Evolutionary conservation across 495 filamentous ascomycete species (phyloP).

Genomic region (Penicillium taxi): DNA sequence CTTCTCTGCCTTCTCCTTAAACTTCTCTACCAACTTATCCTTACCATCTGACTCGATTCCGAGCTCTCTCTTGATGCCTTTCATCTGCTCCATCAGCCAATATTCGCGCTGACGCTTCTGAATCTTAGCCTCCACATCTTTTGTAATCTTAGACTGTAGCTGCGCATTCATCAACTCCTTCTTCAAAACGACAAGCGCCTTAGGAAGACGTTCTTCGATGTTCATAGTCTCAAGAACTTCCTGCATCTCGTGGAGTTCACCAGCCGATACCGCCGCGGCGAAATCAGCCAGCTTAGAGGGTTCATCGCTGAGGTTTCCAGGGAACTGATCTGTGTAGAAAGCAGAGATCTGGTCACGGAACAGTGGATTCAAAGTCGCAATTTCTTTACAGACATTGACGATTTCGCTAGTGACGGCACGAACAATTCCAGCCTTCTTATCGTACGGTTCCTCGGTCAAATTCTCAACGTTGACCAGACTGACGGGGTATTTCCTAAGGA

Average conservation of each 20-base stretch:
- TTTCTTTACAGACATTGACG: slow-evolving; percentile 95
- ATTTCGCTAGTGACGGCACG: slow-evolving; percentile 93
- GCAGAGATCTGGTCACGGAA: slow-evolving; percentile 97
- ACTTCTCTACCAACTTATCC: slow-evolving; percentile 94
- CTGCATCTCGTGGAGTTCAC: slow-evolving; percentile 85
- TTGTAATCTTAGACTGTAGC: slow-evolving; percentile 92
- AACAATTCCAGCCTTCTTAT: slow-evolving; percentile 78
- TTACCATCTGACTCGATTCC: slow-evolving; percentile 97
- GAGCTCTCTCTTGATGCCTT: slow-evolving; percentile 91
- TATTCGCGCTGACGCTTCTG: slow-evolving; percentile 97
- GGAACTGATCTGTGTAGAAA: slow-evolving; percentile 90
- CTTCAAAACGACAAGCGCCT: slow-evolving; percentile 85
- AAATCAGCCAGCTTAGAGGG: slow-evolving; percentile 94
- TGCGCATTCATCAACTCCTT: slow-evolving; percentile 98
- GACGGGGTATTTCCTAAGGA: slow-evolving; percentile 82
- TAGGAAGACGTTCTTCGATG: slow-evolving; percentile 81
- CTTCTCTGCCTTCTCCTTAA: slow-evolving; percentile 89
- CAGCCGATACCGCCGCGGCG: slow-evolving; percentile 86
- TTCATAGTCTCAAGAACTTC: slow-evolving; percentile 85
- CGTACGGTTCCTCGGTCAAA: slow-evolving; percentile 74
- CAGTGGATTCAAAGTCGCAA: slow-evolving; percentile 84
- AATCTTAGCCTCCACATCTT: slow-evolving; percentile 96
- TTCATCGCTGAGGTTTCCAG: slow-evolving; percentile 89
- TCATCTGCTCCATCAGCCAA: slow-evolving; percentile 99
- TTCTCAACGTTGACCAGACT: slow-evolving; percentile 94